Conservation (phyloP, 2,329 filamentous ascomycete genomes). For the Pyricularia sp. region DNA sequence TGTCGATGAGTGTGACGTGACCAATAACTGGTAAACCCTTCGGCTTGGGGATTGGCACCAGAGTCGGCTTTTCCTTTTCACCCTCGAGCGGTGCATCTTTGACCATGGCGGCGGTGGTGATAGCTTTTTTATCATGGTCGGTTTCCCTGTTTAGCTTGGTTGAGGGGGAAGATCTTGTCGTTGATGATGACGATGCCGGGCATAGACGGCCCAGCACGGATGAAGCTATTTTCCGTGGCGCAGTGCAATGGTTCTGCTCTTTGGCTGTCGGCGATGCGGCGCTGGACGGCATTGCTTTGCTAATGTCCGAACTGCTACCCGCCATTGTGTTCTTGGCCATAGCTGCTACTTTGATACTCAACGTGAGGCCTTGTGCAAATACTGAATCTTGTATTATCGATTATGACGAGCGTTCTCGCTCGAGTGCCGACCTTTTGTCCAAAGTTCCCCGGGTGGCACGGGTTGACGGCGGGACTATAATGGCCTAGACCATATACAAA, state of each 20-base stretch:
- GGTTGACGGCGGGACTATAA: too few relatives aligned
- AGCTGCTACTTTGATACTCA: neutral
- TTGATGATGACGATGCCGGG: neutral
- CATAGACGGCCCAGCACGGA: neutral
- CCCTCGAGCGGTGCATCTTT: neutral
- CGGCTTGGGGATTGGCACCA: neutral
- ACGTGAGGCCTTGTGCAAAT: neutral
- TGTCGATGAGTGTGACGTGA: neutral
- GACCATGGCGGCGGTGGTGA: neutral
- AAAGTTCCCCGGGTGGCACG: too few relatives aligned
- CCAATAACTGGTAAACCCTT: neutral
- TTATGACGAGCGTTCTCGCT: too few relatives aligned
- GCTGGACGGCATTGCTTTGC: neutral
- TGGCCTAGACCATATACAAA: too few relatives aligned
- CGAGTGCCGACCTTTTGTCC: too few relatives aligned
- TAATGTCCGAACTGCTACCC: neutral
- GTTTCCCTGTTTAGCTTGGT: neutral
- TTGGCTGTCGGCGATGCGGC: neutral
- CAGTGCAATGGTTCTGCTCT: neutral
- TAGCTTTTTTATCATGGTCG: neutral
- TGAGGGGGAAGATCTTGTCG: neutral
- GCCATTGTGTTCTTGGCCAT: neutral
- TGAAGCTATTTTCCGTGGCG: neutral
- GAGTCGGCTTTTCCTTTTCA: neutral
- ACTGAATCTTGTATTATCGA: too few relatives aligned